Evolutionary conservation across 805 yeast genomes (phyloP).

Genomic region (Trichomonascus vanleenenianus): DNA sequence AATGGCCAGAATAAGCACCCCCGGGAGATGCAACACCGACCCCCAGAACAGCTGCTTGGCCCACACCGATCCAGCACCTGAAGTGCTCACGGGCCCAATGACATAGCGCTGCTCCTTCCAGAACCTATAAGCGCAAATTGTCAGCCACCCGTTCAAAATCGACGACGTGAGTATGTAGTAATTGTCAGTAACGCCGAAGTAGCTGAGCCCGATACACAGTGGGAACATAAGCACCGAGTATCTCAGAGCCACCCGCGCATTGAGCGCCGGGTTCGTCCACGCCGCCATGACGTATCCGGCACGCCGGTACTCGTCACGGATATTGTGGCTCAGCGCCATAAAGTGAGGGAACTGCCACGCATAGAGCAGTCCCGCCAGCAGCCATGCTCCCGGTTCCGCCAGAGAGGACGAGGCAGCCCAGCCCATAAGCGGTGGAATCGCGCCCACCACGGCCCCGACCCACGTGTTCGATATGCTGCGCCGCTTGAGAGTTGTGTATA

Average conservation of each 20-base stretch:
- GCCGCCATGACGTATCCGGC: slow-evolving; percentile 99
- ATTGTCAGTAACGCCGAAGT: slow-evolving; percentile 76
- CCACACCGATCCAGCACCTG: slow-evolving; percentile 6
- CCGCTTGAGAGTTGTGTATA: slow-evolving; percentile 85
- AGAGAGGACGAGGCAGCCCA: slow-evolving; percentile 89
- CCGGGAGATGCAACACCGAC: slow-evolving; percentile 90
- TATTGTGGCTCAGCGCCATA: slow-evolving; percentile 81
- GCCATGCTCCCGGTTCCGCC: slow-evolving; percentile 89
- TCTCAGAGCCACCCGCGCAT: slow-evolving; percentile 88
- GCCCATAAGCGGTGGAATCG: slow-evolving; percentile 97
- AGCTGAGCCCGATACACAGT: slow-evolving; percentile 72
- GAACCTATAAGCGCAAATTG: slow-evolving; percentile 69
- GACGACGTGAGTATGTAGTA: slow-evolving; percentile 76
- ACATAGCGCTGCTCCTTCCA: slow-evolving; percentile 70
- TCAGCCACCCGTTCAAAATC: slow-evolving; percentile 77
- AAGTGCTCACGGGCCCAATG: slow-evolving; percentile 8
- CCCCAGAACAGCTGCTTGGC: slow-evolving; percentile 92
- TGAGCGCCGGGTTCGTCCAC: slow-evolving; percentile 80
- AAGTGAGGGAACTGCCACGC: slow-evolving; percentile 99
- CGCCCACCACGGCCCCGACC: slow-evolving; percentile 99
- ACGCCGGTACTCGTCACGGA: slow-evolving; percentile 75
- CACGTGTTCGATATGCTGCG: slow-evolving; percentile 84
- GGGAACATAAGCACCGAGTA: slow-evolving; percentile 94
- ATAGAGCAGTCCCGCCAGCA: slow-evolving; percentile 76
- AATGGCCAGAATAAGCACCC: slow-evolving; percentile 83